A percentile compares a stretch with the other conserved stretches of the same genome.
Evolutionary conservation across 306 rosid species (phyloP).

Genomic region (Castanea sativa): DNA sequence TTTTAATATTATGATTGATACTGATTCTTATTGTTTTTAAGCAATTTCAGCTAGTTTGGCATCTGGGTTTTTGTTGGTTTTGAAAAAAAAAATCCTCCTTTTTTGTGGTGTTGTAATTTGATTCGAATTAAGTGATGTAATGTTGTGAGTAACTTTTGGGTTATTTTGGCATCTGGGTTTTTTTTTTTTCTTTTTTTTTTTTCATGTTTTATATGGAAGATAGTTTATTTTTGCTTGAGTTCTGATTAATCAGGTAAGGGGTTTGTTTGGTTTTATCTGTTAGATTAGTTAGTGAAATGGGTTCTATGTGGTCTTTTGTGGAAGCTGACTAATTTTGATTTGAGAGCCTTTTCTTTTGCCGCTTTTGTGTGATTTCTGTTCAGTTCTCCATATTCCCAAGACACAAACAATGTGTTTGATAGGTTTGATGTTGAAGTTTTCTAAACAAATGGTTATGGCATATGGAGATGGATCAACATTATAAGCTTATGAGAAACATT

Average conservation of each 20-base stretch:
- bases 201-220: background rate
- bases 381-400: background rate
- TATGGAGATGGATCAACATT: background rate
- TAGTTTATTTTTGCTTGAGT: background rate
- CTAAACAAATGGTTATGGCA: background rate
- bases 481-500: background rate
- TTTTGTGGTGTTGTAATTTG: too few relatives aligned
- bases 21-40: background rate
- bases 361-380: background rate
- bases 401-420: background rate
- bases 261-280: background rate
- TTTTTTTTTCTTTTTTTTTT: background rate
- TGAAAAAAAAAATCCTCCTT: too few relatives aligned
- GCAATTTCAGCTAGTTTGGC: background rate
- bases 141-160: too few relatives aligned
- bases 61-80: background rate
- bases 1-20: background rate
- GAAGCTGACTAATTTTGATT: background rate
- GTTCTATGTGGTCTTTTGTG: background rate
- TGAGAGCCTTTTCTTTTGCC: background rate
- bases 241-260: background rate
- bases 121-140: too few relatives aligned
- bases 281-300: background rate
- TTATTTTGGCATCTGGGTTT: background rate
- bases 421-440: background rate